These are phyloP conservation scores for Colletotrichum incanum DNA, from an alignment of 2,329 filamentous ascomycete species.

Conservation along the genomic window DNA sequence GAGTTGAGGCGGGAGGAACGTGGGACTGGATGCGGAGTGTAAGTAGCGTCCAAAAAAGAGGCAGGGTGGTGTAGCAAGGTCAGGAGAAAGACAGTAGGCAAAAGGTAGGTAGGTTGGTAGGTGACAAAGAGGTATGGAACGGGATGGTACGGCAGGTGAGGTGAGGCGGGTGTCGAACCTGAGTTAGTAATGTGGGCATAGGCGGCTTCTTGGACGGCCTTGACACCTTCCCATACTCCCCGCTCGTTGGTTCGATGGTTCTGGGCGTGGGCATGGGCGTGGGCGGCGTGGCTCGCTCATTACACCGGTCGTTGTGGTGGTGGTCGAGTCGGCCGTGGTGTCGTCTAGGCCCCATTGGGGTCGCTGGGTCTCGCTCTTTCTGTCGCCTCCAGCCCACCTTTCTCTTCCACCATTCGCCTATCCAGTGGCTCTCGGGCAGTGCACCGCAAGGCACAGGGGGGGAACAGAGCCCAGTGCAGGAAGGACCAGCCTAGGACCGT, in stretches of 20 bases:
- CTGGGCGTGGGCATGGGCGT: constrained; percentile 13
- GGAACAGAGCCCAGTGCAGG: constrained; percentile 23
- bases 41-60: constrained; percentile 16
- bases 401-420: not conserved
- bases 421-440: constrained; percentile 34
- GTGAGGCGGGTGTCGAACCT: constrained; percentile 30
- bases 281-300: constrained; percentile 12
- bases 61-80: constrained; percentile 17
- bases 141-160: constrained; percentile 24
- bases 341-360: constrained; percentile 8
- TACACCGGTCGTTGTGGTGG: not conserved
- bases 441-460: constrained; percentile 36
- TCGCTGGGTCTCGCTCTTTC: constrained; percentile 23
- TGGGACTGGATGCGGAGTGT: constrained; percentile 21
- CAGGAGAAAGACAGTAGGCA: constrained; percentile 6
- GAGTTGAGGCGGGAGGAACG: constrained; percentile 28
- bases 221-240: constrained; percentile 14
- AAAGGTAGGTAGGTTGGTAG: constrained; percentile 14
- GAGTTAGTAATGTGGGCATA: constrained; percentile 43
- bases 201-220: constrained; percentile 38
- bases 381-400: not conserved
- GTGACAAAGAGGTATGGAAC: constrained; percentile 11
- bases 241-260: constrained; percentile 32
- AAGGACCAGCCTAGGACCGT: constrained; percentile 10
- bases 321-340: not conserved